Conservation (phyloP, 1,139 yeast species). For the Taphrina betulina region DNA sequence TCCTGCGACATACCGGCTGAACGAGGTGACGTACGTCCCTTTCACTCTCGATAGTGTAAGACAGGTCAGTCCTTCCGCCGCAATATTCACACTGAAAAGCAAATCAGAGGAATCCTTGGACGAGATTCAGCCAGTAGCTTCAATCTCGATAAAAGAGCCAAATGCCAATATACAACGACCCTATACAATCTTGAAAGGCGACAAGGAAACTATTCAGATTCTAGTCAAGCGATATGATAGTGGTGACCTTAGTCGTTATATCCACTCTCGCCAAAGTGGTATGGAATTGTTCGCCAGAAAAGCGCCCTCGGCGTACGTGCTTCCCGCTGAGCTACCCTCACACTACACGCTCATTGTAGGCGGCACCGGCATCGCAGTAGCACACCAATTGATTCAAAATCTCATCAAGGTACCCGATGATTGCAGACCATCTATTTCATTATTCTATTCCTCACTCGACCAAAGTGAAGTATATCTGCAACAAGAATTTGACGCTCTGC, state of each 20-base stretch:
- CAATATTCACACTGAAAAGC: constrained; percentile 11
- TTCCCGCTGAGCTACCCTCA: constrained; percentile 2
- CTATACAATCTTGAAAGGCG: constrained; percentile 19
- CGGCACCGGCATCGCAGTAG: constrained; percentile 33
- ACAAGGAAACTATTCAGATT: constrained; percentile 1
- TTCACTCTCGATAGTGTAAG: not conserved
- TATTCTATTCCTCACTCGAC: constrained; percentile 23
- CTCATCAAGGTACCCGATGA: not conserved
- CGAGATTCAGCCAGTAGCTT: constrained; percentile 1
- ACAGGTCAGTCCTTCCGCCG: not conserved
- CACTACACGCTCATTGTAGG: constrained; percentile 9
- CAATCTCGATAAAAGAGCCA: constrained; percentile 29
- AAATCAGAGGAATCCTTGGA: not conserved
- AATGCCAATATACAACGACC: constrained; percentile 32
- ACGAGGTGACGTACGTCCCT: constrained; percentile 2
- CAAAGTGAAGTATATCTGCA: constrained; percentile 14
- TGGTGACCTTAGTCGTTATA: constrained; percentile 34
- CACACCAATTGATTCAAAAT: constrained; percentile 20
- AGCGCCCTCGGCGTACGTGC: constrained; percentile 12
- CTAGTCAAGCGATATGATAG: constrained; percentile 29
- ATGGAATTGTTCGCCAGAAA: constrained; percentile 7
- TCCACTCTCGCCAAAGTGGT: constrained; percentile 26
- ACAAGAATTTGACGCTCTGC: constrained; percentile 9
- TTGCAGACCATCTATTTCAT: constrained; percentile 9
- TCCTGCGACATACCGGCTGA: not conserved